Evolutionary conservation across 2,329 filamentous ascomycete genomes (phyloP).

Genomic region (Intubia oerlemansii): DNA sequence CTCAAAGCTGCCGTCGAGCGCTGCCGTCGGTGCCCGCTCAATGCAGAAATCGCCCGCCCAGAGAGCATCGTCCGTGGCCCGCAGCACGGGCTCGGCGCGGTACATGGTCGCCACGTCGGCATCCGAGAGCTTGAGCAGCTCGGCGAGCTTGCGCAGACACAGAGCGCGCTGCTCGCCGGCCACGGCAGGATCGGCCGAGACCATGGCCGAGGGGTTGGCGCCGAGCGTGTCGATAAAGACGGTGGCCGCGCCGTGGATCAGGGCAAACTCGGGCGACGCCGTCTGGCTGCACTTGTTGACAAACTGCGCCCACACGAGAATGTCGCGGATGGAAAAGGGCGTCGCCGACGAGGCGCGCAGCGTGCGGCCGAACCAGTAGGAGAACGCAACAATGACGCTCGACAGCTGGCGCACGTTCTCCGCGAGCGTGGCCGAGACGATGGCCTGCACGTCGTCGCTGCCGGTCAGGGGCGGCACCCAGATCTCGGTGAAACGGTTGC

Average conservation of each 20-base stretch:
- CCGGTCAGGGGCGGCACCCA: slow-evolving; percentile 87
- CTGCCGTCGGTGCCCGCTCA: slow-evolving; percentile 24
- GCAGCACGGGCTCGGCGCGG: slow-evolving; percentile 35
- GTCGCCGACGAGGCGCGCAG: slow-evolving; percentile 59
- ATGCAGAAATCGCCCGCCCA: slow-evolving; percentile 59
- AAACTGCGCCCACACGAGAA: slow-evolving; percentile 85
- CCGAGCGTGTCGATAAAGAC: slow-evolving; percentile 92
- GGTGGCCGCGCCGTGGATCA: slow-evolving; percentile 76
- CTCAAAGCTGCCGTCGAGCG: slow-evolving; percentile 38
- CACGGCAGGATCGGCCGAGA: slow-evolving; percentile 48
- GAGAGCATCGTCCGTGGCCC: slow-evolving; percentile 29
- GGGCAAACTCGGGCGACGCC: slow-evolving; percentile 16
- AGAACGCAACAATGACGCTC: slow-evolving; percentile 59
- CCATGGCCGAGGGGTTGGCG: slow-evolving; percentile 76
- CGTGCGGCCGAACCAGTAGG: slow-evolving; percentile 73
- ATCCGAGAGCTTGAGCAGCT: slow-evolving; percentile 29
- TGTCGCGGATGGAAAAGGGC: slow-evolving; percentile 75
- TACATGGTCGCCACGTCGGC: slow-evolving; percentile 45
- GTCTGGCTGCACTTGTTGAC: slow-evolving; percentile 43
- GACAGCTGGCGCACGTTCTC: slow-evolving; percentile 25
- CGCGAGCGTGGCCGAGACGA: slow-evolving; percentile 56
- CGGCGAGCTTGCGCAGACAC: slow-evolving; percentile 53
- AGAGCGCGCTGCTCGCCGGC: slow-evolving; percentile 45
- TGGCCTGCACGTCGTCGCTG: slow-evolving; percentile 67
- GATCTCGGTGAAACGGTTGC: slow-evolving; percentile 96